Conservation (phyloP, 371 early-diverging fungal genomes). For the Mucor sp. region DNA sequence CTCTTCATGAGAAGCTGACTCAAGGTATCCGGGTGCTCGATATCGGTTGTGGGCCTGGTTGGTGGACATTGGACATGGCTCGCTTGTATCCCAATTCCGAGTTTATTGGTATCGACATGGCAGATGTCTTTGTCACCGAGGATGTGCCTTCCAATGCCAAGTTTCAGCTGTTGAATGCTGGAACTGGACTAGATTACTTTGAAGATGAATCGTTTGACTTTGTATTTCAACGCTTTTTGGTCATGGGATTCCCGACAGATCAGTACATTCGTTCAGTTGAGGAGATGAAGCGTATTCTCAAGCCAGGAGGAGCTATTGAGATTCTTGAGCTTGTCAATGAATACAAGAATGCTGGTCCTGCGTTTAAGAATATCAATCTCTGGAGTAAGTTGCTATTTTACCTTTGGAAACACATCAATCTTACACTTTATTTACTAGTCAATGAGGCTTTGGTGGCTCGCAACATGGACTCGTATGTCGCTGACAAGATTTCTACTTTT, state of each 20-base stretch:
- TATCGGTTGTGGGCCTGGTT: conserved; percentile 53
- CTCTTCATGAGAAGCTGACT: conserved; percentile 40
- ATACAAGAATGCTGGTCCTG: conserved; percentile 35
- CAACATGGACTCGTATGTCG: conserved; percentile 44
- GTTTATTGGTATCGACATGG: conserved; percentile 51
- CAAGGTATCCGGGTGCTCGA: conserved; percentile 45
- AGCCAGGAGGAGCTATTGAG: conserved; percentile 43
- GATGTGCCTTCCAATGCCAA: conserved; percentile 34
- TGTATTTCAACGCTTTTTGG: conserved; percentile 50
- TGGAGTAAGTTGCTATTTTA: conserved; percentile 38
- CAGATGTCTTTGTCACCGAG: conserved; percentile 34
- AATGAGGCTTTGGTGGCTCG: conserved; percentile 30
- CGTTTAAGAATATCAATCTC: conserved; percentile 26
- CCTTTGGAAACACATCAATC: background rate
- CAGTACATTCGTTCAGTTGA: conserved; percentile 32
- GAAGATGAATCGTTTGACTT: conserved; percentile 43
- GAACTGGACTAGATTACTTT: conserved; percentile 32
- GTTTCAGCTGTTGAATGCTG: conserved; percentile 38
- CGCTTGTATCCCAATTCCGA: conserved; percentile 41
- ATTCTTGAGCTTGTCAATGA: conserved; percentile 43
- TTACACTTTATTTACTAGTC: conserved; percentile 18
- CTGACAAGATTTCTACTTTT: conserved; percentile 34
- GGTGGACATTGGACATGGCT: conserved; percentile 55
- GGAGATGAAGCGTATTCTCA: conserved; percentile 47
- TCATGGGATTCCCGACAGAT: conserved; percentile 43